A percentile compares a stretch with the other conserved stretches of the same genome.
Evolutionary conservation across 805 yeast species (phyloP).

Genomic region (Kazachstania psychrophila): DNA sequence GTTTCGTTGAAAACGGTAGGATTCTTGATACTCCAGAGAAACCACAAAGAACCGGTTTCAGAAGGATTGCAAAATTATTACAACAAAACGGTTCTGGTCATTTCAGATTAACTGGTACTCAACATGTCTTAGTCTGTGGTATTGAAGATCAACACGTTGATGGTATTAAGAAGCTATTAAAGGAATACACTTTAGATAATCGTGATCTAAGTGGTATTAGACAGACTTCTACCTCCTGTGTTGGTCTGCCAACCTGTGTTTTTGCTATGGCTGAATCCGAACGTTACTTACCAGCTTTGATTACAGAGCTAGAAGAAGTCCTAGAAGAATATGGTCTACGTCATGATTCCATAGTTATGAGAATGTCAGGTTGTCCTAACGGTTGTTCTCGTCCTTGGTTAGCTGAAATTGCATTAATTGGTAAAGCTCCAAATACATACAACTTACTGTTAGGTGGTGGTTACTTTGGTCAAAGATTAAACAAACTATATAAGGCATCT

Average conservation of each 20-base stretch:
- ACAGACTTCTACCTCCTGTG: constrained; percentile 91
- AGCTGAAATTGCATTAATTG: constrained; percentile 91
- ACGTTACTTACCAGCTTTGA: constrained; percentile 71
- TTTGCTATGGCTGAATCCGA: constrained; percentile 98
- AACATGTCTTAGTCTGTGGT: constrained; percentile 72
- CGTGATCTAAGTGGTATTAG: constrained; percentile 75
- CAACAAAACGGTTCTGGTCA: constrained; percentile 57
- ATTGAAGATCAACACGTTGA: constrained; percentile 61
- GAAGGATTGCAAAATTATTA: constrained; percentile 65
- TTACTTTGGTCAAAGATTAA: constrained; percentile 83
- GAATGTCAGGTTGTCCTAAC: constrained; percentile 99
- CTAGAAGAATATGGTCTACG: constrained; percentile 88
- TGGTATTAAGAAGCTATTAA: constrained; percentile 52
- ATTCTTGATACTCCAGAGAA: constrained; percentile 85
- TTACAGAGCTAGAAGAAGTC: constrained; percentile 73
- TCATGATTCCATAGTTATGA: constrained; percentile 89
- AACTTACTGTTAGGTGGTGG: constrained; percentile 95
- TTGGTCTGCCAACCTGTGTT: constrained; percentile 97
- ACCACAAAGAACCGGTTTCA: constrained; percentile 83
- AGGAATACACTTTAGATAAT: constrained; percentile 73
- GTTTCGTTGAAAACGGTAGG: constrained; percentile 93
- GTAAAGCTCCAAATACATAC: constrained; percentile 90
- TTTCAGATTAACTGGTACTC: constrained; percentile 93
- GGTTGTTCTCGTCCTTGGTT: constrained; percentile 99
- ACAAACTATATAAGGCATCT: constrained; percentile 80